Percentiles rank a stretch among this genome's conserved stretches.
These are phyloP conservation scores for Colletotrichum costaricense DNA, from an alignment of 2,329 filamentous ascomycete species.

Conservation along the genomic window DNA sequence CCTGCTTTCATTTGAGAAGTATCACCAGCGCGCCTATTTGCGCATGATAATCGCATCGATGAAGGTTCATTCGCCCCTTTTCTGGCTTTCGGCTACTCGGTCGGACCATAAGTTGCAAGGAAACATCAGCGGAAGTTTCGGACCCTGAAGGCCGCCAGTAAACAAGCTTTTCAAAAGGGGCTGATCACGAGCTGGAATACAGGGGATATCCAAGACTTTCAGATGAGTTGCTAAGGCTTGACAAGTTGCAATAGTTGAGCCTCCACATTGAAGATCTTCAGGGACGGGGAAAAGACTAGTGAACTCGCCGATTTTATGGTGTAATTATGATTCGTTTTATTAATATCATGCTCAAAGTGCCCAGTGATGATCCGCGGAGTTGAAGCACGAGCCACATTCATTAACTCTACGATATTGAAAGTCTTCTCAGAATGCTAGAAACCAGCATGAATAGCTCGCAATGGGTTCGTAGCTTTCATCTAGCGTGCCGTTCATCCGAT, in stretches of 20 bases:
- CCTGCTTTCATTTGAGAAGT: background rate
- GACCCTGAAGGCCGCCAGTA: background rate
- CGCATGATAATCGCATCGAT: background rate
- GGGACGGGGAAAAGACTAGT: background rate
- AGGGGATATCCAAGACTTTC: background rate
- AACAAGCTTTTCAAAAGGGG: conserved; percentile 1
- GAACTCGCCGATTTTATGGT: background rate
- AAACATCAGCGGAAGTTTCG: background rate
- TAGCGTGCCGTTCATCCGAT: conserved; percentile 19
- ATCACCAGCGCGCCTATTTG: background rate
- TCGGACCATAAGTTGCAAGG: background rate
- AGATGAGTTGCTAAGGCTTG: background rate
- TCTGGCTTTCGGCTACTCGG: background rate
- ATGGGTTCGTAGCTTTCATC: background rate
- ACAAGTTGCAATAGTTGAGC: background rate
- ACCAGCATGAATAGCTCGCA: background rate
- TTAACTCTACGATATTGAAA: background rate
- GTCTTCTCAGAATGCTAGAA: background rate
- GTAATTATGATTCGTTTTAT: background rate
- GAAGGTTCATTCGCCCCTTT: background rate
- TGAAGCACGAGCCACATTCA: background rate
- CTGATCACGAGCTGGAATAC: background rate
- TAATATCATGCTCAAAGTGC: background rate
- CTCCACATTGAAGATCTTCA: background rate
- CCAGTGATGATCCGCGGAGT: background rate